Evolutionary conservation across 2,329 filamentous ascomycete species (phyloP).

Genomic region (Colletotrichum tanaceti): DNA sequence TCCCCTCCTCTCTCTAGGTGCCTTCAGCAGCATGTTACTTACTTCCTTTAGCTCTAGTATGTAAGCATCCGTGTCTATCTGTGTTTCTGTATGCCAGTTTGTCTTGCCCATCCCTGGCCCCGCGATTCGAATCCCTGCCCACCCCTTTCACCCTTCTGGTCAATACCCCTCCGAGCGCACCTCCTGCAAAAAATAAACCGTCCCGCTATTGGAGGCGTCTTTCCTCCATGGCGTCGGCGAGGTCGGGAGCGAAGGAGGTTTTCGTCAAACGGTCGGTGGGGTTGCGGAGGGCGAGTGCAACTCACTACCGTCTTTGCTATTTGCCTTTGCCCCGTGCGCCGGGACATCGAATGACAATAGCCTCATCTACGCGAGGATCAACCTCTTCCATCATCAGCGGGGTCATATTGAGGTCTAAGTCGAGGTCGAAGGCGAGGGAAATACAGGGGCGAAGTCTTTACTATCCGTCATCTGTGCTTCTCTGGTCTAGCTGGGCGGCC

Average conservation of each 20-base stretch:
- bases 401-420: neutral
- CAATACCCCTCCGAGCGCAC: constrained; percentile 12
- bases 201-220: constrained; percentile 31
- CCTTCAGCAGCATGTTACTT: constrained; percentile 13
- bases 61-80: constrained; percentile 2
- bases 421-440: constrained; percentile 9
- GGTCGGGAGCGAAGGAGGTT: constrained; percentile 27
- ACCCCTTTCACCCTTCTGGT: constrained; percentile 34
- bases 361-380: constrained; percentile 19
- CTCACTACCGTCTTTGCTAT: constrained; percentile 15
- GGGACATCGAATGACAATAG: constrained; percentile 28
- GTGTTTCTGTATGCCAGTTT: constrained; percentile 37
- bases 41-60: constrained; percentile 22
- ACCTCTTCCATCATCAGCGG: neutral
- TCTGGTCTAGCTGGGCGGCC: neutral
- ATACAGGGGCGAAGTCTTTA: neutral
- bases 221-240: constrained; percentile 16
- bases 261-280: constrained; percentile 20
- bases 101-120: constrained; percentile 35
- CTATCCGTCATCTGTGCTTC: neutral
- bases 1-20: neutral
- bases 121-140: constrained; percentile 23
- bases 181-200: constrained; percentile 26
- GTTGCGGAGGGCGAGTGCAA: constrained; percentile 32
- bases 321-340: constrained; percentile 18